Evolutionary conservation across 2,329 filamentous ascomycete species (phyloP).

Genomic region (Colletotrichum simmondsii): DNA sequence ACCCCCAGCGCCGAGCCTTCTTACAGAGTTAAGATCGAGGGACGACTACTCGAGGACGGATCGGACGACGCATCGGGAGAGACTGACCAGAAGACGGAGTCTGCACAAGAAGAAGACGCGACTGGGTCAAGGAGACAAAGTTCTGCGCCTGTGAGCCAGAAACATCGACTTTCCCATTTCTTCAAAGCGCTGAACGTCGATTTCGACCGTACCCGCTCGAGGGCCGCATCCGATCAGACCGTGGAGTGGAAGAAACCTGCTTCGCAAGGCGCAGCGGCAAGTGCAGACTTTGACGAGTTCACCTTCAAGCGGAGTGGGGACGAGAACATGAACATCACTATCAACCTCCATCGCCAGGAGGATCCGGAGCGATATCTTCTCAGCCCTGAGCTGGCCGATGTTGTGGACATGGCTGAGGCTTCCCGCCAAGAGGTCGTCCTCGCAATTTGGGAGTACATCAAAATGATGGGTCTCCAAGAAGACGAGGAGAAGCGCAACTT

Average conservation of each 20-base stretch:
- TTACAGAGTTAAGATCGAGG: conserved; percentile 93
- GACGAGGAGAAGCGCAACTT: conserved; percentile 96
- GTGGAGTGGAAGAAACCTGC: conserved; percentile 91
- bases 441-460: conserved; percentile 95
- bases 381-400: conserved; percentile 81
- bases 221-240: conserved; percentile 63
- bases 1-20: conserved; percentile 80
- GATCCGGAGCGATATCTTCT: conserved; percentile 86
- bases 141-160: conserved; percentile 50
- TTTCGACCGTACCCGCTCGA: conserved; percentile 72
- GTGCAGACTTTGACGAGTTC: conserved; percentile 86
- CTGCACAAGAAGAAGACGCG: conserved; percentile 47
- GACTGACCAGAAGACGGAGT: conserved; percentile 53
- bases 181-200: conserved; percentile 84
- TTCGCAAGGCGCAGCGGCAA: conserved; percentile 63
- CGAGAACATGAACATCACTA: conserved; percentile 89
- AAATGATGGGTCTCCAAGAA: conserved; percentile 86
- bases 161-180: conserved; percentile 78
- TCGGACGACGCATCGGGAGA: conserved; percentile 52
- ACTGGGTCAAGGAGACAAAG: conserved; percentile 46
- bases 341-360: conserved; percentile 88
- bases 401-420: conserved; percentile 88
- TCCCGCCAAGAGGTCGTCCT: conserved; percentile 89
- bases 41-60: conserved; percentile 79
- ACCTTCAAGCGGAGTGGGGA: conserved; percentile 93